Evolutionary conservation across 1,284 basidiomycete genomes (phyloP), one percentile per base, ranked within the genome.

Genomic region (Puccinia coronata): DNA sequence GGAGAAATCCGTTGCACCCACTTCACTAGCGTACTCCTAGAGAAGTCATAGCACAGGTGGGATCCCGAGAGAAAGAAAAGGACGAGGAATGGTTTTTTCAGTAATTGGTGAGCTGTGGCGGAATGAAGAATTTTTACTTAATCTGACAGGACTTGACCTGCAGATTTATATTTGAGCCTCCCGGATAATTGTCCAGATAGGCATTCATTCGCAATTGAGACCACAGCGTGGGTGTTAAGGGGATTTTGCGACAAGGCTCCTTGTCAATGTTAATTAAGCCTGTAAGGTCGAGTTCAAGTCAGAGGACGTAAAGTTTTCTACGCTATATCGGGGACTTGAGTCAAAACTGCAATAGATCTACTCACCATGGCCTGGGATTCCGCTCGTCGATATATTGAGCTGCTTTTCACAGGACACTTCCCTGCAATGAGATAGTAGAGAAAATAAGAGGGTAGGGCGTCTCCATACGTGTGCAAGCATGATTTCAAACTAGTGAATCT

Each of bases 171-270:
- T 25, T 23, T 39, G 59, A 57, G 31, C 80, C 80, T 49, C 63
- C 61, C 0, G 80, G 71, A 51, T 81, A 81, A 31, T 43, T 70
- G 49, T 81, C 80, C 25, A 81, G 72, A 59, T 81, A 81, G 11
- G 18, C n/a, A 25, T 81, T 75, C 80, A 81, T 81, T 47, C 34
- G 20, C 16, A 81, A 49, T 41, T 69, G 31, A 51, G n/a, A 59
- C 80, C 80, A 81, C 18, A 81, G 39, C 20, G n/a, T 11, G 6
- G 80, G 63, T 23, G 49, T 74, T 36, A 81, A 65, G 16, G 80
- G 80, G 28, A 63, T 61, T 57, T 67, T 72, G 9, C 2, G 20
- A 28, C 80, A 81, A 18, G 80, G 80, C 28, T 74, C 51, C 18
- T 65, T 63, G n/a, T 61, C 57, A 18, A 80, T 61, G 53, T 39